phyloP scores from a whole-genome alignment of 2,329 filamentous ascomycete genomes.

The Ceratocystis cacaofunesta region DNA sequence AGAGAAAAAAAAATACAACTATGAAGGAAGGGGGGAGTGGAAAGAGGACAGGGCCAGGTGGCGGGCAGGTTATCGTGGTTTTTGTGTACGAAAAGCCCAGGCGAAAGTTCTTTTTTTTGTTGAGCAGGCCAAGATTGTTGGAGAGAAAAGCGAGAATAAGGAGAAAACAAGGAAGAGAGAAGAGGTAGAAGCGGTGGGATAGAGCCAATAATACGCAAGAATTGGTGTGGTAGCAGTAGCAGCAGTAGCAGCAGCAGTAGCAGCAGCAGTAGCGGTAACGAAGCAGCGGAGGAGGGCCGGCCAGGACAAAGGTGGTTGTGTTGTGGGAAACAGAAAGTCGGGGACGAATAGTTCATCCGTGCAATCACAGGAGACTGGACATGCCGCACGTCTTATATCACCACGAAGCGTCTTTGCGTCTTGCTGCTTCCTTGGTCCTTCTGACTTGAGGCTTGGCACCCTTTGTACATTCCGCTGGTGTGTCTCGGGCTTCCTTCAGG shows the following conservation, averaged over 20 bases:
- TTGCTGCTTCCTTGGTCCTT: not conserved
- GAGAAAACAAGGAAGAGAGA: not conserved
- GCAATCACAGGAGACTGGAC: not conserved
- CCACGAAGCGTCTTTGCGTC: not conserved
- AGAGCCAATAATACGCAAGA: not conserved
- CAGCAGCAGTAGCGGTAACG: not conserved
- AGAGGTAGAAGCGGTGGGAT: not conserved
- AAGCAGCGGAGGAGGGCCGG: not conserved
- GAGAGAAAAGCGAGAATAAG: not conserved
- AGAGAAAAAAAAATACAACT: too few relatives aligned
- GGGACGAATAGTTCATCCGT: not conserved
- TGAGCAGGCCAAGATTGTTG: not conserved
- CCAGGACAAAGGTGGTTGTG: not conserved
- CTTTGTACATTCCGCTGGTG: slow-evolving; percentile 5
- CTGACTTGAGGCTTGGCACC: not conserved
- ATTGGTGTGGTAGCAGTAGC: not conserved
- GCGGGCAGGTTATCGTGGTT: not conserved
- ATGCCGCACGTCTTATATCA: slow-evolving; percentile 1
- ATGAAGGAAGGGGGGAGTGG: not conserved
- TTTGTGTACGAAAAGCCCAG: not conserved
- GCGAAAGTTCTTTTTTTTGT: not conserved
- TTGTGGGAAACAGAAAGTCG: not conserved
- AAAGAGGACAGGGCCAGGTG: not conserved
- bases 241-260: not conserved
- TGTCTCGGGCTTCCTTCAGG: slow-evolving; percentile 2